Base-by-base conservation (phyloP, 2,329 filamentous ascomycete genomes). In the Penicillium brasilianum region DNA sequence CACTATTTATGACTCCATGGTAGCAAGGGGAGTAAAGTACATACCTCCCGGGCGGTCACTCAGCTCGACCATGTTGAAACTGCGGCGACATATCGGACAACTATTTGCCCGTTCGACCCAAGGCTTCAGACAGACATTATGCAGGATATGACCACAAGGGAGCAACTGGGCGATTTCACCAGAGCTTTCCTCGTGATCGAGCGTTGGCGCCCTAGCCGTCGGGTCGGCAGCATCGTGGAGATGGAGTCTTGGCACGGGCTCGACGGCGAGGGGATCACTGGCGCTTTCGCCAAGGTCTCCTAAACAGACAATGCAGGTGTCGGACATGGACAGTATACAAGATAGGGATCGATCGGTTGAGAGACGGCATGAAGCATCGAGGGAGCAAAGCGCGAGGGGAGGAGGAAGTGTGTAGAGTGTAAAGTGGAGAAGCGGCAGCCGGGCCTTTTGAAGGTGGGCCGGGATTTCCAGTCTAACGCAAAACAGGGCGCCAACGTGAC, bases 71-170 rank as follows among this genome's bases (percentile, higher is more conserved):
- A 90, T 81, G 78, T 98, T 94, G 82, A 99, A 98, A 65, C 86
- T 88, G 71, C 92, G 90, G 69, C 95, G 91, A 80, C 95, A 99
- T 77, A 99, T 97, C 49, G 95, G 95, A 78, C 95, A 99, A 75
- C 93, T 97, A 79, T 98, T 99, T 66, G 95, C 94, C 77, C 96
- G 90, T 79, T 96, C 92, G 49, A 94, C 92, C 95, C 95, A 99
- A 69, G 93, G 92, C 70, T 90, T 90, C 69, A 99, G 85, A 78
- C 95, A 99, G 55, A 90, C 88, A 80, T 99, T 90, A 80, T 99
- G 95, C 69, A 99, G 84, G 69, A 93, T 86, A 82, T 99, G 96
- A 60, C 92, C 91, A 78, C 95, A 99, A 50, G 92, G 89, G 62
- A 88, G 75, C 30, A 89, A 73, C 71, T 88, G 86, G 61, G 87